Evolutionary conservation across 768 basidiomycete species (phyloP).

Genomic region (Suillus lakei): DNA sequence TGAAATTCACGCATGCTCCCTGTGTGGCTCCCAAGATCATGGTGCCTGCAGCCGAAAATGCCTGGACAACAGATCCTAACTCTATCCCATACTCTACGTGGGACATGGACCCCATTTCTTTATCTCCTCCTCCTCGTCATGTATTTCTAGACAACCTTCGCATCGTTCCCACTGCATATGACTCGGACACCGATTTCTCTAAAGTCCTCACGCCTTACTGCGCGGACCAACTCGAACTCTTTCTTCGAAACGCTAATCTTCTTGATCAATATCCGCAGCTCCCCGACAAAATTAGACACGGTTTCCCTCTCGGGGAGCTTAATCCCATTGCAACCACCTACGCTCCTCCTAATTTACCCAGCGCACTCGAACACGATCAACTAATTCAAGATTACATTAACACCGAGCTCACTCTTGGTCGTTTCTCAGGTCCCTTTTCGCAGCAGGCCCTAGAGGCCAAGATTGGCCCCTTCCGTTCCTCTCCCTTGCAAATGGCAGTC

Average conservation of each 20-base stretch:
- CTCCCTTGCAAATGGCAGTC: no score
- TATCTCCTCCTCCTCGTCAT: neutral
- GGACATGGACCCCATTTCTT: neutral
- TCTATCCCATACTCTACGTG: neutral
- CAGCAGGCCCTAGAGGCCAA: no score
- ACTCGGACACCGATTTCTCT: neutral
- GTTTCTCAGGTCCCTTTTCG: constrained; percentile 16
- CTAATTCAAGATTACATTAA: constrained; percentile 12
- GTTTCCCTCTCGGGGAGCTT: constrained; percentile 17
- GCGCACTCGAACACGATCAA: constrained; percentile 1
- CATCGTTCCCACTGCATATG: neutral
- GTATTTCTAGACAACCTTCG: neutral
- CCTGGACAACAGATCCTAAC: neutral
- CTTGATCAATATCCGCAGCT: neutral
- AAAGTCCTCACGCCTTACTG: neutral
- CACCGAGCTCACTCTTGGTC: constrained; percentile 6
- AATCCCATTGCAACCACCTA: constrained; percentile 7
- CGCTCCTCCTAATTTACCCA: constrained; percentile 13
- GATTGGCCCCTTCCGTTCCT: neutral
- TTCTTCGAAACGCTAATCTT: neutral
- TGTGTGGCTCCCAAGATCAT: neutral
- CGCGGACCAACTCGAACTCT: neutral
- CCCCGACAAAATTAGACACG: constrained; percentile 6
- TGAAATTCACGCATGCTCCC: neutral
- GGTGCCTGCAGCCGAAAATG: neutral